Conservation (phyloP, 768 basidiomycete genomes). For the Tremella mesenterica region DNA sequence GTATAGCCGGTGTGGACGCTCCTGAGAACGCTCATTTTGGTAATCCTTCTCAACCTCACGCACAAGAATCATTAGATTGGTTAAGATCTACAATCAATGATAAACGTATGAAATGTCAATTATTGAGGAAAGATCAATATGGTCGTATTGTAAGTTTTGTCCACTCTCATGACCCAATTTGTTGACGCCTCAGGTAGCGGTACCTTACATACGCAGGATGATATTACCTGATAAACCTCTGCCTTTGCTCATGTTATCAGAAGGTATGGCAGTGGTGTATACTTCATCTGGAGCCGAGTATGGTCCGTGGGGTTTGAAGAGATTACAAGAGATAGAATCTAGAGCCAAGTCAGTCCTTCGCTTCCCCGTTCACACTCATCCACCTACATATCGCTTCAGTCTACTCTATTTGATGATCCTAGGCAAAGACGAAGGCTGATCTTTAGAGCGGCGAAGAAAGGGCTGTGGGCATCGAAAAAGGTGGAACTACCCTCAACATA, state of each 20-base stretch:
- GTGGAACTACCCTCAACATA: constrained; percentile 69
- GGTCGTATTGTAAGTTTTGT: constrained; percentile 58
- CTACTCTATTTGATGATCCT: too few species aligned
- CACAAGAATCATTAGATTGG: constrained; percentile 65
- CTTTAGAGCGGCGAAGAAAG: constrained; percentile 54
- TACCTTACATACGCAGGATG: constrained; percentile 53
- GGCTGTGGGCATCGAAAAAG: constrained; percentile 60
- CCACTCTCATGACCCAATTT: background rate
- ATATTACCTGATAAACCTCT: constrained; percentile 56
- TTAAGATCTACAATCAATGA: constrained; percentile 27
- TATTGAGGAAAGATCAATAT: constrained; percentile 74
- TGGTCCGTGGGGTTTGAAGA: constrained; percentile 59
- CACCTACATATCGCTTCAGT: background rate
- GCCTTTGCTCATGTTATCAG: constrained; percentile 64
- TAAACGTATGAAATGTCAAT: constrained; percentile 58
- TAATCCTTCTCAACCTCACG: constrained; percentile 63
- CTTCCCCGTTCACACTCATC: background rate
- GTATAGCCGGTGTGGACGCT: constrained; percentile 84
- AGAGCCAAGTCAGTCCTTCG: constrained; percentile 56
- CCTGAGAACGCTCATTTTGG: constrained; percentile 89
- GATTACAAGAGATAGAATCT: constrained; percentile 56
- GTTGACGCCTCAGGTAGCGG: constrained; percentile 55
- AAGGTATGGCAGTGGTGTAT: constrained; percentile 69
- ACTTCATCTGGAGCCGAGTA: constrained; percentile 71
- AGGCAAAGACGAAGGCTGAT: background rate